These are phyloP conservation scores for Venustampulla echinocandica DNA, from an alignment of 495 filamentous ascomycete species.

Conservation along the genomic window DNA sequence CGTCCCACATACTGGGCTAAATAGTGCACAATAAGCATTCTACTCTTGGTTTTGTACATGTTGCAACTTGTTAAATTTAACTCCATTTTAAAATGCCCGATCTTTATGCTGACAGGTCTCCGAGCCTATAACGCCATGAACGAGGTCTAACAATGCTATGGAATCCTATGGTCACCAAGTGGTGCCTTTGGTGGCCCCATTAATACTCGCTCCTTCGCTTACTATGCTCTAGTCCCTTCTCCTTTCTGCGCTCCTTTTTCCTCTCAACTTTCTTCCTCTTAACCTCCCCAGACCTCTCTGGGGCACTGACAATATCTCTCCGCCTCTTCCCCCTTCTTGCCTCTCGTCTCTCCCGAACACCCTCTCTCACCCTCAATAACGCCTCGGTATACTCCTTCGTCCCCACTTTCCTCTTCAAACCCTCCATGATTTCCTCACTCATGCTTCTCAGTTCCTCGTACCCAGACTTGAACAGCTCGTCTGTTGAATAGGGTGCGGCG, in stretches of 20 bases:
- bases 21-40: no score
- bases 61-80: no score
- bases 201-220: slow-evolving; percentile 55
- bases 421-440: slow-evolving; percentile 62
- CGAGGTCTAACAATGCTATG: no score
- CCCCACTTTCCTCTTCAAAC: slow-evolving; percentile 76
- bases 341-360: slow-evolving; percentile 59
- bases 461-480: slow-evolving; percentile 55
- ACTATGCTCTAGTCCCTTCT: slow-evolving; percentile 59
- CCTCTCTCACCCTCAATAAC: slow-evolving; percentile 58
- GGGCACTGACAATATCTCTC: slow-evolving; percentile 73
- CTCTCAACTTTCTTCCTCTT: slow-evolving; percentile 82
- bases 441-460: slow-evolving; percentile 60
- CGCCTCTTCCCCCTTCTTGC: slow-evolving; percentile 70
- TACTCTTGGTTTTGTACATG: no score
- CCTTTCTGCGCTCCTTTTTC: slow-evolving; percentile 76
- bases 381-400: slow-evolving; percentile 63
- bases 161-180: not conserved
- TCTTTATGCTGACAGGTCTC: no score
- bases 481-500: slow-evolving; percentile 52
- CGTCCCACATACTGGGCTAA: no score
- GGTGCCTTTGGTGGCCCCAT: not conserved
- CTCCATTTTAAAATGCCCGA: no score
- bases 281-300: slow-evolving; percentile 64
- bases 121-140: no score